Evolutionary conservation across 345 rosid genomes (phyloP).

Genomic region (Brassica cretica): DNA sequence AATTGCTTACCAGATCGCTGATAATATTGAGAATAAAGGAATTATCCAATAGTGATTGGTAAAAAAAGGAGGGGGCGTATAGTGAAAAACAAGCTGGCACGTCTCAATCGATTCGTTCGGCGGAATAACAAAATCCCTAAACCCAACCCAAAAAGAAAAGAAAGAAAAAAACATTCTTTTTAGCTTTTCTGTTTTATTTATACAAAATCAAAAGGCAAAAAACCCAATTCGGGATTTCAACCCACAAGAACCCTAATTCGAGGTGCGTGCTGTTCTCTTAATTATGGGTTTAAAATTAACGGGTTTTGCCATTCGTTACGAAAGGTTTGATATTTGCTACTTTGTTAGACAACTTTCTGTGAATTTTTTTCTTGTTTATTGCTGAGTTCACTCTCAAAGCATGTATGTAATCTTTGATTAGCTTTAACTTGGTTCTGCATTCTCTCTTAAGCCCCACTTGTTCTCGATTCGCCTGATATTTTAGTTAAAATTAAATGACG

Average conservation of each 20-base stretch:
- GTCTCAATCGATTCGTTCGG: constrained; percentile 36
- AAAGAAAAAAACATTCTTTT: constrained; percentile 30
- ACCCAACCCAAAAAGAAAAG: background rate
- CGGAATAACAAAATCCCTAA: constrained; percentile 20
- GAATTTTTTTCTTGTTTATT: background rate
- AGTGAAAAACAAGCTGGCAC: constrained; percentile 39
- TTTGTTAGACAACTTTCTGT: background rate
- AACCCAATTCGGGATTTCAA: background rate
- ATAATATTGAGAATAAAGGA: background rate
- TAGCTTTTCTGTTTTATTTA: constrained; percentile 18
- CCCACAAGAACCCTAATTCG: constrained; percentile 36
- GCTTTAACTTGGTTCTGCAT: constrained; percentile 7
- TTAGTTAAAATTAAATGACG: background rate
- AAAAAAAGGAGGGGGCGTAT: constrained; percentile 26
- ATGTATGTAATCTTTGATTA: constrained; percentile 9
- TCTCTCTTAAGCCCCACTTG: constrained; percentile 1
- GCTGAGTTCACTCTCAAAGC: background rate
- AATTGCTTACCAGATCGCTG: background rate
- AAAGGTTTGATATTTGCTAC: constrained; percentile 25
- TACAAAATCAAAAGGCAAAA: background rate
- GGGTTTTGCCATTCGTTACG: constrained; percentile 8
- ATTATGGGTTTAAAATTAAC: background rate
- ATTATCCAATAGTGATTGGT: constrained; percentile 17
- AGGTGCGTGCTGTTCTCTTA: constrained; percentile 2
- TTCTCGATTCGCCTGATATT: background rate